phyloP scores from a whole-genome alignment of 441 rosid species.

The Cnidoscolus chayamansa region DNA sequence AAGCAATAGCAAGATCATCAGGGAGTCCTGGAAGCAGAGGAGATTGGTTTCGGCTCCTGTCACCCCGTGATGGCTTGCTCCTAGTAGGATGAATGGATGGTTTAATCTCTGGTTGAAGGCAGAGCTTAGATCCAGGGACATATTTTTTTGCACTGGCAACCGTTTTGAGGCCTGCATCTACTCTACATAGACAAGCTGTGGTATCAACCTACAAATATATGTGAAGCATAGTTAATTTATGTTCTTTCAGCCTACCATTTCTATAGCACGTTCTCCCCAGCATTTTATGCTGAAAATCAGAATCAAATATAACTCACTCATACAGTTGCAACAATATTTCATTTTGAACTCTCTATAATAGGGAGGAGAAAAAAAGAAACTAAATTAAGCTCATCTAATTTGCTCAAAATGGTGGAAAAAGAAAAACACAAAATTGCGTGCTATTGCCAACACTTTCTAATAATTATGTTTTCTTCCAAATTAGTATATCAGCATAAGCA shows the following conservation, averaged over 20 bases:
- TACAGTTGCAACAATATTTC: background rate
- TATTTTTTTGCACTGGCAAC: slow-evolving; percentile 84
- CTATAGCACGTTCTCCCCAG: background rate
- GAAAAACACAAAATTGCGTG: background rate
- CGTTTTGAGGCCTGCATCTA: slow-evolving; percentile 85
- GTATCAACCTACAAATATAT: slow-evolving; percentile 74
- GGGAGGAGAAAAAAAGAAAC: background rate
- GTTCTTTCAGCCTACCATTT: background rate
- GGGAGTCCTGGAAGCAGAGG: slow-evolving; percentile 92
- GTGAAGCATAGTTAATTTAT: slow-evolving; percentile 4
- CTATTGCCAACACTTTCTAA: background rate
- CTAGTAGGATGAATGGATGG: slow-evolving; percentile 79
- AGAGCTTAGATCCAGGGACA: slow-evolving; percentile 87
- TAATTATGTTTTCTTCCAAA: background rate
- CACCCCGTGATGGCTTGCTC: slow-evolving; percentile 61
- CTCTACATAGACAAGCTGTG: slow-evolving; percentile 87
- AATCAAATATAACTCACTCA: background rate
- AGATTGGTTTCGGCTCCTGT: slow-evolving; percentile 66
- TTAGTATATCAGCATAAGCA: background rate
- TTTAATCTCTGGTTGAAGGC: slow-evolving; percentile 87
- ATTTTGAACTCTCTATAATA: background rate
- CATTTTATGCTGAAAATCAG: slow-evolving; percentile 9
- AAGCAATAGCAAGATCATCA: slow-evolving; percentile 90
- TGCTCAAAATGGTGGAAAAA: background rate
- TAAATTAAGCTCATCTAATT: background rate